Base-by-base conservation (phyloP, 2,329 filamentous ascomycete genomes). In the Aotearoamyces nothofagi region DNA sequence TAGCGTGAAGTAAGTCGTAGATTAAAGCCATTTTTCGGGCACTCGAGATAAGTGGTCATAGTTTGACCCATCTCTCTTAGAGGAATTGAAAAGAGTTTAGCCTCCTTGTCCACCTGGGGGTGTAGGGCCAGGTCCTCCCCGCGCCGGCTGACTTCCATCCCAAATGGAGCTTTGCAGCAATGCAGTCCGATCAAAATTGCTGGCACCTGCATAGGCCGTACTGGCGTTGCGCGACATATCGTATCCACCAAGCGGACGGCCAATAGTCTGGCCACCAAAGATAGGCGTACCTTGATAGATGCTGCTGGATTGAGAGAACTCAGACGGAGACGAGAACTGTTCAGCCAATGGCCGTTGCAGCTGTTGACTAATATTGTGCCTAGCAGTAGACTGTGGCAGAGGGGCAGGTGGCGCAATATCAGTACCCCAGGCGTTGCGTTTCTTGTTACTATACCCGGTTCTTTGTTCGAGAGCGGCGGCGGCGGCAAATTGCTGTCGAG, bases 271-370 rank as follows among this genome's bases (percentile, higher is more conserved):
- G 7, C 7, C 23, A 11, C 12, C 12, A 9, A 25, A 25, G 12
- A 11, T 7, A 29, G 61, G 61, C 4, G 61, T 63, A 17, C 63
- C 58, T 22, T 54, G 56, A 32, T 62, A 65, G 13, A 69, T 39
- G 36, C 61, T 66, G 42, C 63, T 68, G 2, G 53, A 48, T 31
- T 65, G 52, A 9, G 63, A 61, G 36, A 68, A 68, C 5, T 37
- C 42, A 22, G 44, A 43, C 11, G 40, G 42, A n/a, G 35, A 32
- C 9, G 39, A 27, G 22, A 37, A 45, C 22, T 40, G 40, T 19
- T 39, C 35, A 16, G 37, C 30, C 9, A 47, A 30, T 9, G 37
- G 33, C 19, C 39, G 33, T 26, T 45, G 43, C 11, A 43, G 31
- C 11, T 20, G 9, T 11, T 29, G 17, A 11, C 17, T 23, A 15